A percentile compares a stretch with the other conserved stretches of the same genome.
Conservation (phyloP, 2,329 filamentous ascomycete species). For the Bipolaris bicolor region DNA sequence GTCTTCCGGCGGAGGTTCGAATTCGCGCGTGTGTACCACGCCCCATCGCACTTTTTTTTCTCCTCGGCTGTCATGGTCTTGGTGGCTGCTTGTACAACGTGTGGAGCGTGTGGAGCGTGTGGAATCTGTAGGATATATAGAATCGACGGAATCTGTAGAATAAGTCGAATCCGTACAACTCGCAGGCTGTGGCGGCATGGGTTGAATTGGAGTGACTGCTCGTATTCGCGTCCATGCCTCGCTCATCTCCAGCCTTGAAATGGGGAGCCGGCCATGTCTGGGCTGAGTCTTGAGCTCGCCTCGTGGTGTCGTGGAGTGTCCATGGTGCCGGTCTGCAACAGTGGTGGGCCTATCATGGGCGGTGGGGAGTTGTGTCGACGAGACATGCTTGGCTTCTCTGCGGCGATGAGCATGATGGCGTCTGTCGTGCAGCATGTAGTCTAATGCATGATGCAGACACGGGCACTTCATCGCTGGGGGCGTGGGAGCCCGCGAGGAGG, state of each 20-base stretch:
- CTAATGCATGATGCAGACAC: slow-evolving; percentile 12
- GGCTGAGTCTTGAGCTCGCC: neutral
- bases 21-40: slow-evolving; percentile 4
- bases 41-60: slow-evolving; percentile 12
- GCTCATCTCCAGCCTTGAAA: slow-evolving; percentile 17
- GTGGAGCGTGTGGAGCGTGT: no score
- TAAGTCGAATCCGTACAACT: no score
- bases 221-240: slow-evolving; percentile 25
- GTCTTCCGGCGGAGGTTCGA: neutral
- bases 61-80: slow-evolving; percentile 3
- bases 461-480: slow-evolving; percentile 4
- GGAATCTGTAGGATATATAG: no score
- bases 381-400: neutral
- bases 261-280: neutral
- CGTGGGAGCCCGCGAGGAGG: neutral
- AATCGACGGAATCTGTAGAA: no score
- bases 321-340: neutral
- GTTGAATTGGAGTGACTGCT: neutral
- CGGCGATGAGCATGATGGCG: neutral
- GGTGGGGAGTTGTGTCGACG: neutral
- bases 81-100: neutral
- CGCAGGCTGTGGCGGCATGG: neutral
- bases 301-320: neutral
- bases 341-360: neutral
- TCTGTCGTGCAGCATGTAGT: slow-evolving; percentile 14